Evolutionary conservation across 805 yeast genomes (phyloP).

Genomic region (Grigorovia humatica): DNA sequence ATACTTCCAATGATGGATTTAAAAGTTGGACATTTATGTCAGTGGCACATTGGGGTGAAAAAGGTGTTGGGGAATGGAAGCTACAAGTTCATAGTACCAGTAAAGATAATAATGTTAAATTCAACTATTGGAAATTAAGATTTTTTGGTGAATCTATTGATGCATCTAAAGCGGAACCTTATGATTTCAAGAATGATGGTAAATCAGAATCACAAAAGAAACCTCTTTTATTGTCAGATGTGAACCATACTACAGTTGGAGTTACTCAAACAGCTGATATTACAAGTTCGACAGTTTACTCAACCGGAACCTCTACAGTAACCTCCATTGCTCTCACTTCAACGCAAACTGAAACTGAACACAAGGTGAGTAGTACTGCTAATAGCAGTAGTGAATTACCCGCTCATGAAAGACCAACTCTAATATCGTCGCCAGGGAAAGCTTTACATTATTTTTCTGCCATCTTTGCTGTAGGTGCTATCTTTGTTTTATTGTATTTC

Average conservation of each 20-base stretch:
- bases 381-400: not conserved
- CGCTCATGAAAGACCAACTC: conserved; percentile 23
- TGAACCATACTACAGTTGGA: not conserved
- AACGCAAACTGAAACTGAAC: not conserved
- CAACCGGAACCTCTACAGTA: conserved; percentile 2
- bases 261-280: not conserved
- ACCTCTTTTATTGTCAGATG: not conserved
- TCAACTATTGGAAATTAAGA: conserved; percentile 65
- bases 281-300: not conserved
- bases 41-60: conserved; percentile 99
- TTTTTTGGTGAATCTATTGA: conserved; percentile 76
- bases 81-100: conserved; percentile 46
- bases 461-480: conserved; percentile 49
- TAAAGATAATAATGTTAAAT: conserved; percentile 30
- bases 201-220: not conserved
- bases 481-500: conserved; percentile 34
- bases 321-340: conserved; percentile 2
- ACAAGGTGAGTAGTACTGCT: conserved; percentile 1
- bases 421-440: conserved; percentile 32
- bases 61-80: conserved; percentile 78
- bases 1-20: conserved; percentile 50
- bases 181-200: not conserved
- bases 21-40: conserved; percentile 85
- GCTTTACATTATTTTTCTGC: conserved; percentile 54
- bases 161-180: conserved; percentile 46